These are phyloP conservation scores for Canariomyces notabilis DNA, from an alignment of 2,329 filamentous ascomycete genomes.

Conservation along the genomic window DNA sequence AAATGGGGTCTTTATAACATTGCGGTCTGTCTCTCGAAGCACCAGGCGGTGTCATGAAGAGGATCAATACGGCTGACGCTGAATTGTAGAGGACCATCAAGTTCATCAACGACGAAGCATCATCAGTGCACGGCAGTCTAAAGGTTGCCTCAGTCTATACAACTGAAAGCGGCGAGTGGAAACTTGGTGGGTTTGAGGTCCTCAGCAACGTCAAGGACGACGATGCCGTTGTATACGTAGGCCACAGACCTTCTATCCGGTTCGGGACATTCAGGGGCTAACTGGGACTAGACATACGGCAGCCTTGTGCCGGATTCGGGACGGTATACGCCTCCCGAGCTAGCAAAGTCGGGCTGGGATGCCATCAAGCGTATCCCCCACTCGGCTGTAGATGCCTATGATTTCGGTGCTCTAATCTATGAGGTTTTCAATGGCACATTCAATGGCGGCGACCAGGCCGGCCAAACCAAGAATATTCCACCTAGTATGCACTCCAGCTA, in stretches of 20 bases:
- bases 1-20: conserved; percentile 94
- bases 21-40: conserved; percentile 51
- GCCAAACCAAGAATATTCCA: conserved; percentile 81
- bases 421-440: conserved; percentile 91
- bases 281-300: conserved; percentile 63
- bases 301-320: conserved; percentile 80
- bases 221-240: conserved; percentile 81
- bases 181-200: conserved; percentile 87
- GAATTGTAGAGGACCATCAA: conserved; percentile 73
- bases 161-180: conserved; percentile 97
- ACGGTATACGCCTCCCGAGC: conserved; percentile 81
- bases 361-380: conserved; percentile 77
- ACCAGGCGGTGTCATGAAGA: neutral
- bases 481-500: conserved; percentile 87
- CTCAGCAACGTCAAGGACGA: conserved; percentile 95
- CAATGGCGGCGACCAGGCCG: conserved; percentile 68
- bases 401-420: conserved; percentile 76
- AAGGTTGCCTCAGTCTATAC: conserved; percentile 85
- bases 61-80: conserved; percentile 6
- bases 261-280: conserved; percentile 6
- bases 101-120: conserved; percentile 91
- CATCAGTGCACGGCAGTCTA: conserved; percentile 84
- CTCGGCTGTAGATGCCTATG: conserved; percentile 80
- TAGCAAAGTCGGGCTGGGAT: conserved; percentile 86
- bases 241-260: conserved; percentile 1